A percentile compares a stretch with the other conserved stretches of the same genome.
These are phyloP conservation scores for Phialemoniopsis sp. DNA, from an alignment of 2,329 filamentous ascomycete species.

Conservation along the genomic window DNA sequence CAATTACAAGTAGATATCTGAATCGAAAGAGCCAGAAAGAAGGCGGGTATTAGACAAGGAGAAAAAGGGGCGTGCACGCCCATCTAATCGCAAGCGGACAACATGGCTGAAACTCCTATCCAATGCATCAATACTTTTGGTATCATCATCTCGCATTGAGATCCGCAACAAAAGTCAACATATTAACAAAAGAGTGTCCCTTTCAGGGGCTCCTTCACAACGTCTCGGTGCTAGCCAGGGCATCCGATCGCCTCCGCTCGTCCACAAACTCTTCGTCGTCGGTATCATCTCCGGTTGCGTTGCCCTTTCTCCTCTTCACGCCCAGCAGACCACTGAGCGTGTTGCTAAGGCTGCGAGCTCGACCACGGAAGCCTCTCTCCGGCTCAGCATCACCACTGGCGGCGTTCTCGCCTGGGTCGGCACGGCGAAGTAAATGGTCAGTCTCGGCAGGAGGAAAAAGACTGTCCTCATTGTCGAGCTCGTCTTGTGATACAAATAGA, in stretches of 20 bases:
- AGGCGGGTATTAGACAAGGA: too few relatives aligned
- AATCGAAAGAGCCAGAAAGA: too few relatives aligned
- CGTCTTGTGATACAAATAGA: conserved; percentile 46
- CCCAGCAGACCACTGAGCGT: conserved; percentile 30
- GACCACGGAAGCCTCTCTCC: conserved; percentile 18
- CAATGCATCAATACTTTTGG: conserved; percentile 6
- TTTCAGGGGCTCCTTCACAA: too few relatives aligned
- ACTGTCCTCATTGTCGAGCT: conserved; percentile 17
- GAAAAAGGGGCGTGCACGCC: conserved; percentile 4
- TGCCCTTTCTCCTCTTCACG: conserved; percentile 17
- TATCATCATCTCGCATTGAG: too few relatives aligned
- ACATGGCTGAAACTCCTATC: conserved; percentile 3
- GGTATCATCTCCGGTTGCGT: conserved; percentile 3
- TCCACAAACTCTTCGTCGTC: too few relatives aligned
- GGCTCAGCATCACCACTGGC: conserved; percentile 8
- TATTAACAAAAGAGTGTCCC: too few relatives aligned
- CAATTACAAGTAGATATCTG: too few relatives aligned
- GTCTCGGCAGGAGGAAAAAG: conserved; percentile 12
- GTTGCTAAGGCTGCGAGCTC: conserved; percentile 32
- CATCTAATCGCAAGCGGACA: conserved; percentile 11
- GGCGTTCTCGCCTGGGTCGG: neutral
- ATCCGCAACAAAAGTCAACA: too few relatives aligned
- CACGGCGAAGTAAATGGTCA: conserved; percentile 2
- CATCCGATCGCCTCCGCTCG: too few relatives aligned
- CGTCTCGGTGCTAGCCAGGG: too few relatives aligned